Evolutionary conservation across 2,329 filamentous ascomycete genomes (phyloP).

Genomic region (Laburnicola sp.): DNA sequence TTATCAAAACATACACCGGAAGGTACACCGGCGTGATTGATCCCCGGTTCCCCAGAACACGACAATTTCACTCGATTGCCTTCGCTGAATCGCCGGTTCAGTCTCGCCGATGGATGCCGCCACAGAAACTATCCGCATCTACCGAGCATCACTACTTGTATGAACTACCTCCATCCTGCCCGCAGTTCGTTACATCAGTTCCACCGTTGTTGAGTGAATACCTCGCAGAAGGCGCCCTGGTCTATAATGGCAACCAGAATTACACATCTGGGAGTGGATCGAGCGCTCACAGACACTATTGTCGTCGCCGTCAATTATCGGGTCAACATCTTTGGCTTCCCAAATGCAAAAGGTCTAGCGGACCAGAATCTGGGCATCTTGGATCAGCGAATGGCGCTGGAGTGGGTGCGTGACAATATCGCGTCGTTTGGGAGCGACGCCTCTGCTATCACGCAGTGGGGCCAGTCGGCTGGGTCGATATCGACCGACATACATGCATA

Average conservation of each 20-base stretch:
- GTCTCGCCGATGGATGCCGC: slow-evolving; percentile 35
- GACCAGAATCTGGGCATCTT: slow-evolving; percentile 41
- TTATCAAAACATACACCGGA: slow-evolving; percentile 15
- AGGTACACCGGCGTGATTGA: slow-evolving; percentile 27
- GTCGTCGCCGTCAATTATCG: slow-evolving; percentile 30
- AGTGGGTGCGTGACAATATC: slow-evolving; percentile 45
- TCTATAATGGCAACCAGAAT: slow-evolving; percentile 39
- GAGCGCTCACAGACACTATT: slow-evolving; percentile 33
- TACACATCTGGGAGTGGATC: slow-evolving; percentile 18
- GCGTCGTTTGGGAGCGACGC: slow-evolving; percentile 30
- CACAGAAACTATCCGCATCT: slow-evolving; percentile 19
- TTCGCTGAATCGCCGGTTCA: slow-evolving; percentile 34
- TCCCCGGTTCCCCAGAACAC: slow-evolving; percentile 29
- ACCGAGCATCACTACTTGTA: slow-evolving; percentile 14
- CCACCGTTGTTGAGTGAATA: slow-evolving; percentile 34
- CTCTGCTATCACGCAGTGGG: slow-evolving; percentile 37
- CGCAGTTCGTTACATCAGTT: slow-evolving; percentile 23
- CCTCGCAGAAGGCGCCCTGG: slow-evolving; percentile 37
- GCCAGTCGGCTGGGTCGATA: slow-evolving; percentile 36
- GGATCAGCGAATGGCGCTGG: slow-evolving; percentile 39
- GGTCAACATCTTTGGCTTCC: slow-evolving; percentile 43
- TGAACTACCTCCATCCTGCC: slow-evolving; percentile 26
- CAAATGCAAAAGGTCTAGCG: slow-evolving; percentile 28
- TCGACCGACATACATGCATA: slow-evolving; percentile 52
- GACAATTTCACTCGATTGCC: slow-evolving; percentile 36